Percentiles rank a stretch among this genome's conserved stretches.
Conservation (phyloP, 2,329 filamentous ascomycete genomes). For the Cladorrhinum sp. region DNA sequence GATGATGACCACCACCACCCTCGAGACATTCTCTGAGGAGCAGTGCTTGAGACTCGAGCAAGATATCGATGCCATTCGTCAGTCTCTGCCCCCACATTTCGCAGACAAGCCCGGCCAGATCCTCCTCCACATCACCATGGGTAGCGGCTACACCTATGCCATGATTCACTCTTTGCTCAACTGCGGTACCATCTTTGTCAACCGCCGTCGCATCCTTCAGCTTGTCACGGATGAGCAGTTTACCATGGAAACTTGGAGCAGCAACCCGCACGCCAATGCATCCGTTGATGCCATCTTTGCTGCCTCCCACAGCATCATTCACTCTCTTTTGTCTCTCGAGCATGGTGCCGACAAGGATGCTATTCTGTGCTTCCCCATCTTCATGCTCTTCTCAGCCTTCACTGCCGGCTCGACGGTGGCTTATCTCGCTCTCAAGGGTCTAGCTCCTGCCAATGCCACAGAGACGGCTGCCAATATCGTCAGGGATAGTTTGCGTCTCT, state of each 20-base stretch:
- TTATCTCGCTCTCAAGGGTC: conserved; percentile 59
- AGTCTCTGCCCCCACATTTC: conserved; percentile 56
- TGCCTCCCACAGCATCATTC: conserved; percentile 57
- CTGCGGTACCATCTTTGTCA: conserved; percentile 59
- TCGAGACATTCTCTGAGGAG: conserved; percentile 52
- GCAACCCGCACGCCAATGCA: conserved; percentile 45
- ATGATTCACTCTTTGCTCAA: conserved; percentile 62
- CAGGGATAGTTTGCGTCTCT: conserved; percentile 56
- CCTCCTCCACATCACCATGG: conserved; percentile 62
- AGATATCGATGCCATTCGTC: conserved; percentile 54
- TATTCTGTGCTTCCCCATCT: conserved; percentile 59
- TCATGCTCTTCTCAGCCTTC: conserved; percentile 62
- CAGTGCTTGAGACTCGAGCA: conserved; percentile 49
- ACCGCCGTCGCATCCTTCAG: conserved; percentile 57
- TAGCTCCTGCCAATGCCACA: conserved; percentile 54
- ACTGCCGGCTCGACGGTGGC: conserved; percentile 59
- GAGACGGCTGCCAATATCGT: conserved; percentile 58
- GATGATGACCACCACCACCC: conserved; percentile 55
- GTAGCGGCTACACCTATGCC: conserved; percentile 59
- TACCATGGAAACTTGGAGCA: conserved; percentile 52
- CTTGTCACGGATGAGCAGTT: conserved; percentile 53
- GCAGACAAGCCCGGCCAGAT: conserved; percentile 60
- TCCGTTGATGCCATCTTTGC: conserved; percentile 56
- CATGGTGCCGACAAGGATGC: conserved; percentile 55
- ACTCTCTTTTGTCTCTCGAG: conserved; percentile 54